phyloP scores from a whole-genome alignment of 352 stramenopile species.

The Phytophthora fragariae region DNA sequence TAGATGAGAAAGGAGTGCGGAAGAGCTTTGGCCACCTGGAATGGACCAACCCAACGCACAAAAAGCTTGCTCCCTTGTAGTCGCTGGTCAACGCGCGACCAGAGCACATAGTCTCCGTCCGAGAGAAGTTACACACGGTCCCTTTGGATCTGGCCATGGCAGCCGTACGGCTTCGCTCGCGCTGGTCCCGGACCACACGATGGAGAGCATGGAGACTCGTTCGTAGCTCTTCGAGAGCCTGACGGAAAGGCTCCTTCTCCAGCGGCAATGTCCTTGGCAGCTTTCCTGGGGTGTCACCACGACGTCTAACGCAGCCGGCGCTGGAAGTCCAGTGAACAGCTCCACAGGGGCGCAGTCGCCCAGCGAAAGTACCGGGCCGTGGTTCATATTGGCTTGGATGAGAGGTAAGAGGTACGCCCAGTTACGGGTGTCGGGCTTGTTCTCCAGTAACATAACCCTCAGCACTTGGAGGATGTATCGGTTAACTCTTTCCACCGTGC shows the following conservation, averaged over 20 bases:
- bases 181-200: no score
- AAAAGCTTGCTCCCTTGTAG: constrained; percentile 3
- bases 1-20: no score
- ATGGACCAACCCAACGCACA: constrained; percentile 4
- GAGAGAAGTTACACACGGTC: background rate
- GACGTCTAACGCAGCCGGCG: background rate
- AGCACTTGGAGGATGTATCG: constrained; percentile 24
- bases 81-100: background rate
- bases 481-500: constrained; percentile 21
- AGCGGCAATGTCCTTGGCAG: background rate
- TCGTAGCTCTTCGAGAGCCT: background rate
- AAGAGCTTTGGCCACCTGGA: background rate
- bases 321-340: constrained; percentile 22
- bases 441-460: constrained; percentile 23
- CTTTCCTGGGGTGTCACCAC: background rate
- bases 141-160: background rate
- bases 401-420: constrained; percentile 21
- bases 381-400: constrained; percentile 30
- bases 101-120: background rate
- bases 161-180: background rate
- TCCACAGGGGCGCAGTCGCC: constrained; percentile 10
- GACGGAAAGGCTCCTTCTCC: background rate
- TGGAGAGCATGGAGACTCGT: background rate
- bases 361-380: constrained; percentile 17
- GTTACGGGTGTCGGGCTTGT: constrained; percentile 3